Evolutionary conservation across 129 eudicot species (phyloP).

Genomic region (Heracleum sosnowskyi): DNA sequence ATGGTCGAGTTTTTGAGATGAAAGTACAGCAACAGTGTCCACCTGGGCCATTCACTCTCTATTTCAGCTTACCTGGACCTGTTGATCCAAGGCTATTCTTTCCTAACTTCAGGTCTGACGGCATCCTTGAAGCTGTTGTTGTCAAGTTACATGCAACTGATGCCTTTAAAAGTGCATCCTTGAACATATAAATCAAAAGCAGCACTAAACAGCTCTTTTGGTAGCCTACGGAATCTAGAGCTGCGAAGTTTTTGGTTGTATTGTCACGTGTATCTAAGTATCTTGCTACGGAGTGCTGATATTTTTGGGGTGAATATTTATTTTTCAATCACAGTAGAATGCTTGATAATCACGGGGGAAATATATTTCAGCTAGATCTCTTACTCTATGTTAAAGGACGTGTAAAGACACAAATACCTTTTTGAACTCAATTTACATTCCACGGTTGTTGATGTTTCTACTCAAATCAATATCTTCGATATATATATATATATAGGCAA

Average conservation of each 20-base stretch:
- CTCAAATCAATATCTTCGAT: no score
- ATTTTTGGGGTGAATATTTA: not conserved
- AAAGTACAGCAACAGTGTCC: conserved; percentile 64
- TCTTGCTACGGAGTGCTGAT: not conserved
- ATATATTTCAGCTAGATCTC: not conserved
- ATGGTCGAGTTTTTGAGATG: conserved; percentile 68
- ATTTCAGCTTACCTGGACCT: conserved; percentile 74
- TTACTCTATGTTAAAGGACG: not conserved
- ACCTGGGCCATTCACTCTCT: conserved; percentile 67
- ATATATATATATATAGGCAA: no score
- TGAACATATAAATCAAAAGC: not conserved
- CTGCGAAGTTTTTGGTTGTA: not conserved
- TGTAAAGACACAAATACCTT: not conserved
- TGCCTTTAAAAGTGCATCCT: not conserved
- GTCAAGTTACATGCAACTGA: conserved; percentile 24
- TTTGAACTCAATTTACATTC: not conserved
- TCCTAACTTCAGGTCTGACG: conserved; percentile 72
- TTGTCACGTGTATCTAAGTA: not conserved
- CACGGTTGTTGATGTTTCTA: no score
- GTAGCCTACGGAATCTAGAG: not conserved
- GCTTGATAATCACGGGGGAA: not conserved
- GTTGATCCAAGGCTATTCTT: conserved; percentile 81
- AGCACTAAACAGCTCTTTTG: not conserved
- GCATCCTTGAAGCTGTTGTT: conserved; percentile 76
- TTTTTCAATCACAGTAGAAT: not conserved